Evolutionary conservation across 2,329 filamentous ascomycete genomes (phyloP).

Genomic region (Talaromyces sp.): DNA sequence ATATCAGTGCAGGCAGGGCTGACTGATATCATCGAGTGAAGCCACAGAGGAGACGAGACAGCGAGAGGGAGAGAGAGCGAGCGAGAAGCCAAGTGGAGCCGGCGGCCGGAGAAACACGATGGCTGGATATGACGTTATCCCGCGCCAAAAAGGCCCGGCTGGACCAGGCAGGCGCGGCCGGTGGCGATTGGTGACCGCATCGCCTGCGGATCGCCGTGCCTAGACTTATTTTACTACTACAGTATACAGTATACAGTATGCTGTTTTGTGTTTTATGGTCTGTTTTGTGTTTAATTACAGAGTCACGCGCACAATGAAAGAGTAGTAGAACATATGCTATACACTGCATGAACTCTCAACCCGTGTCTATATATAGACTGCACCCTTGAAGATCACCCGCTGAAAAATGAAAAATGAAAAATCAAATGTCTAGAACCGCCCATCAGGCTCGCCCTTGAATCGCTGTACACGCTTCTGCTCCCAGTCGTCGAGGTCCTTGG

Average conservation of each 20-base stretch:
- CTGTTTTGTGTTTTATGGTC: too few species aligned
- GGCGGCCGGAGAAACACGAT: background rate
- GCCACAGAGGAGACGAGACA: background rate
- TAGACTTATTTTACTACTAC: background rate
- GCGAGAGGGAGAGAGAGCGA: background rate
- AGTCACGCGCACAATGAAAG: too few species aligned
- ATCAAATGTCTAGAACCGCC: constrained; percentile 56
- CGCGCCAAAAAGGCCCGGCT: background rate
- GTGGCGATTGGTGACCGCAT: constrained; percentile 2
- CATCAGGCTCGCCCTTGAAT: constrained; percentile 84
- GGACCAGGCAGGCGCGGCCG: background rate
- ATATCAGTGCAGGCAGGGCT: background rate
- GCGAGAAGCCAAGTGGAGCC: background rate
- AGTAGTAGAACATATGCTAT: too few species aligned
- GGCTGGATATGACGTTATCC: constrained; percentile 2
- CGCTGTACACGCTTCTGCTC: constrained; percentile 92
- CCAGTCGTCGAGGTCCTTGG: constrained; percentile 92
- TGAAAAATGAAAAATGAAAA: background rate
- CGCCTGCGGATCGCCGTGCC: background rate
- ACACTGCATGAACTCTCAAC: too few species aligned
- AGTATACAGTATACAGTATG: too few species aligned
- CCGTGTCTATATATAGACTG: background rate
- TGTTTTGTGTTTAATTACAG: too few species aligned
- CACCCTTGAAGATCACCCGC: too few species aligned
- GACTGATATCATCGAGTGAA: background rate